Evolutionary conservation across 306 rosid species (phyloP).

Genomic region (Glycine tomentella): DNA sequence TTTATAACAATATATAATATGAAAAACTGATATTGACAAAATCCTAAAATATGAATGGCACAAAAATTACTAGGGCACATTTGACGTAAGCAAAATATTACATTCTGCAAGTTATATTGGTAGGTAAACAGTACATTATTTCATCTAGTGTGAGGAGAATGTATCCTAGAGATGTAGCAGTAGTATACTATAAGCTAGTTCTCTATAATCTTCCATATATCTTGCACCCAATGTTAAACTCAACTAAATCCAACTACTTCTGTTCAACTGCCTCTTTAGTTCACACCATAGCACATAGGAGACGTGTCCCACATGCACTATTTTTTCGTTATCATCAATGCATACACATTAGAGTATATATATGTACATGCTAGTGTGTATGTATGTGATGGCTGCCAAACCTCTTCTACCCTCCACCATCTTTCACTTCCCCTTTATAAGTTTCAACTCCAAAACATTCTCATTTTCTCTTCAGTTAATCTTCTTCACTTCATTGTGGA

Average conservation of each 20-base stretch:
- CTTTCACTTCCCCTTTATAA: slow-evolving; percentile 48
- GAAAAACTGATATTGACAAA: not conserved
- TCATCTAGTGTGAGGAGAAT: slow-evolving; percentile 37
- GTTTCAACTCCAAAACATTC: slow-evolving; percentile 37
- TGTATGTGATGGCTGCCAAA: slow-evolving; percentile 54
- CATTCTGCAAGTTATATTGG: slow-evolving; percentile 32
- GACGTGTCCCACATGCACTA: slow-evolving; percentile 40
- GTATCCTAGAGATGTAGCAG: not conserved
- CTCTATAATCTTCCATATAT: not conserved
- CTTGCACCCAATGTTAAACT: slow-evolving; percentile 51
- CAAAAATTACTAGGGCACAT: not conserved
- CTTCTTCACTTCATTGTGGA: not conserved
- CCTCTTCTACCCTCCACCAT: slow-evolving; percentile 71
- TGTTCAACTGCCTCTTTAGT: slow-evolving; percentile 54
- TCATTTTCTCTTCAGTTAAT: slow-evolving; percentile 50
- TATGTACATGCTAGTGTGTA: not conserved
- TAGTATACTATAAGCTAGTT: not conserved
- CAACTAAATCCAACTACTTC: slow-evolving; percentile 63
- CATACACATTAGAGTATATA: not conserved
- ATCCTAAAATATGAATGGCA: not conserved
- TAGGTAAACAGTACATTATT: slow-evolving; percentile 46
- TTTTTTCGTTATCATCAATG: slow-evolving; percentile 54
- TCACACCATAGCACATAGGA: slow-evolving; percentile 39
- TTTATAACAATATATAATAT: not conserved
- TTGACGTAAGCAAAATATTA: not conserved